phyloP scores from a whole-genome alignment of 192 early-diverging fungal species.

The Geranomyces variabilis region DNA sequence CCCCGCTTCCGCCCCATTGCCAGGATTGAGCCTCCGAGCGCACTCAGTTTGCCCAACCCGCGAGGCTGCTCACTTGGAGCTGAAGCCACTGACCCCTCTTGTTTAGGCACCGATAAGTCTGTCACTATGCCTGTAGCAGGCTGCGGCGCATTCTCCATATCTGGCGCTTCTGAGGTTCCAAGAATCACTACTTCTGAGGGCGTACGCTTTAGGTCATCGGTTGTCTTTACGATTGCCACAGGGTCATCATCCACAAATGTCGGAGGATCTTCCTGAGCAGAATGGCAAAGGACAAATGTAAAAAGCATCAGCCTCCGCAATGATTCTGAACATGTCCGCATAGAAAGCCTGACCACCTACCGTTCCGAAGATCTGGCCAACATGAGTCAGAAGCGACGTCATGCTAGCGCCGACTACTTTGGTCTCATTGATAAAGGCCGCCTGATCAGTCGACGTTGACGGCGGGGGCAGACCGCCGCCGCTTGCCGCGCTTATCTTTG shows the following conservation, averaged over 20 bases:
- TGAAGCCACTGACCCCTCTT: neutral
- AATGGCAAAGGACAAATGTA: no score
- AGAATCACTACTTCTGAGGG: no score
- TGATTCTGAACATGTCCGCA: no score
- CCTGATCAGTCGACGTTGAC: conserved; percentile 22
- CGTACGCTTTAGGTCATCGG: no score
- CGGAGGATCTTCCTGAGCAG: no score
- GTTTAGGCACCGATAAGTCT: neutral
- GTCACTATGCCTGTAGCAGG: neutral
- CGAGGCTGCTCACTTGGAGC: no score
- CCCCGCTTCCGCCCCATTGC: neutral
- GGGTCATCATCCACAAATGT: no score
- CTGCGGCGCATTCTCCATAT: no score
- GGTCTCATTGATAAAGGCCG: conserved; percentile 38
- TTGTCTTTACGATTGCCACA: no score
- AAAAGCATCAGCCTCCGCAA: no score
- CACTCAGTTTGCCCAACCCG: neutral
- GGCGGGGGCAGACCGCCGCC: neutral
- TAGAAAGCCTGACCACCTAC: conserved; percentile 16
- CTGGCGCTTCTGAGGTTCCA: no score
- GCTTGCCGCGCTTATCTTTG: neutral
- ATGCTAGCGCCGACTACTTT: conserved; percentile 39
- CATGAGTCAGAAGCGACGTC: conserved; percentile 36
- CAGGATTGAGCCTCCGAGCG: neutral
- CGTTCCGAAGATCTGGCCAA: conserved; percentile 36